A percentile compares a stretch with the other conserved stretches of the same genome.
Conservation (phyloP, 805 yeast genomes). For the Yarrowia deformans region DNA sequence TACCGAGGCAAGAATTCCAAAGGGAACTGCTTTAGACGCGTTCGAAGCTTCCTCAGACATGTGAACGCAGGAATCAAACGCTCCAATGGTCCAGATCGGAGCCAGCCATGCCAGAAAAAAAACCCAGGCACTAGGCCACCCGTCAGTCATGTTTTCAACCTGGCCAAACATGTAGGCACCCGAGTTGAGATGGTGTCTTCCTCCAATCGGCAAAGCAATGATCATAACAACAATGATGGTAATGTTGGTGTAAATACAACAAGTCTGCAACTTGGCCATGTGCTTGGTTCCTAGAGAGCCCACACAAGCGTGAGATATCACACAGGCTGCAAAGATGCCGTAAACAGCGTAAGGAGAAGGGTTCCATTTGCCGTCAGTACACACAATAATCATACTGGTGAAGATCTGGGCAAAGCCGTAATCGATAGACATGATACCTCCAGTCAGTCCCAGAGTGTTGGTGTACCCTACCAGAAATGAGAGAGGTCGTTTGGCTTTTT, state of each 20-base stretch:
- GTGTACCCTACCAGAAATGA: conserved; percentile 1
- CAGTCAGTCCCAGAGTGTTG: conserved; percentile 69
- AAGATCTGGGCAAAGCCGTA: conserved; percentile 74
- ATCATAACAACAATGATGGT: conserved; percentile 6
- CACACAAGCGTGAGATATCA: conserved; percentile 1
- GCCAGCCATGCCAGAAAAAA: conserved; percentile 14
- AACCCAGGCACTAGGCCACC: conserved; percentile 14
- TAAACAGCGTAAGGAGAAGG: conserved; percentile 5
- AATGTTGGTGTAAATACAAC: conserved; percentile 5
- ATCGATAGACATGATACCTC: conserved; percentile 70
- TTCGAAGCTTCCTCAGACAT: conserved; percentile 9
- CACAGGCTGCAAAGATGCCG: conserved; percentile 17
- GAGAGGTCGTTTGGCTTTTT: neutral
- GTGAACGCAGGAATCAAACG: conserved; percentile 14
- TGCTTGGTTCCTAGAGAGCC: conserved; percentile 14
- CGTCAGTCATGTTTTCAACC: conserved; percentile 1
- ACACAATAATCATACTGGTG: conserved; percentile 13
- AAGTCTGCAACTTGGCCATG: conserved; percentile 7
- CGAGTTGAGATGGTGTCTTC: neutral
- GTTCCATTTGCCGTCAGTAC: conserved; percentile 14
- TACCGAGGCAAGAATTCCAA: conserved; percentile 8
- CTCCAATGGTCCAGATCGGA: conserved; percentile 20
- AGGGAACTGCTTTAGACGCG: conserved; percentile 1
- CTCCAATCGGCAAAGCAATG: conserved; percentile 10
- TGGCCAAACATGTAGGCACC: conserved; percentile 13